phyloP scores from a whole-genome alignment of 441 rosid genomes.

The Adansonia rubrostipa region DNA sequence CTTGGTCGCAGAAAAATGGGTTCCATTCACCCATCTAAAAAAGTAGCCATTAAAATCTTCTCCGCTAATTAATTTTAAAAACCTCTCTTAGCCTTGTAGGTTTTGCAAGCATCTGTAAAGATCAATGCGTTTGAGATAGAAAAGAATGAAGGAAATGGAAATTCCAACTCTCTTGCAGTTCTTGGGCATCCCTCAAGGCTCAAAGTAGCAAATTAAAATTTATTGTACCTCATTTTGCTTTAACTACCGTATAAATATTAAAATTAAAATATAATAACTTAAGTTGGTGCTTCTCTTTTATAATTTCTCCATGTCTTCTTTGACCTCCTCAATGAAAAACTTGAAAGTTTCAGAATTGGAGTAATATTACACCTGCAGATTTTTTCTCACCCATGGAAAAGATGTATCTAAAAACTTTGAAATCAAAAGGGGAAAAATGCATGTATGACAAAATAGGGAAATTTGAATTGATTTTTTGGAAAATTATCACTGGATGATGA shows the following conservation, averaged over 20 bases:
- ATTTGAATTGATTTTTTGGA: constrained; percentile 32
- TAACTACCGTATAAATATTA: too few relatives aligned
- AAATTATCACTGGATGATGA: constrained; percentile 60
- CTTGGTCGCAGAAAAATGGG: constrained; percentile 85
- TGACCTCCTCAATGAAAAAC: not conserved
- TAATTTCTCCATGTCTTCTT: not conserved
- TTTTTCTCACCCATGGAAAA: not conserved
- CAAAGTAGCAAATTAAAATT: constrained; percentile 38
- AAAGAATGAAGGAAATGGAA: not conserved
- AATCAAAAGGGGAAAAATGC: constrained; percentile 10
- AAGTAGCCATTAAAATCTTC: constrained; percentile 17
- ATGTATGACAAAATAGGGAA: constrained; percentile 32
- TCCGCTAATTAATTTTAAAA: too few relatives aligned
- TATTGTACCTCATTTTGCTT: too few relatives aligned
- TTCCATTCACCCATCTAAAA: constrained; percentile 57
- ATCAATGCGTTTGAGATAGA: constrained; percentile 19
- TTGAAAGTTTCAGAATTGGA: constrained; percentile 43
- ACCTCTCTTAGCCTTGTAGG: not conserved
- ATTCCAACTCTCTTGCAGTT: constrained; percentile 25
- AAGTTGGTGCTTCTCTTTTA: not conserved
- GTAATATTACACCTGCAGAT: constrained; percentile 14
- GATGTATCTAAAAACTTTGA: not conserved
- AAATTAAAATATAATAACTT: too few relatives aligned
- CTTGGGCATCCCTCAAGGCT: constrained; percentile 24
- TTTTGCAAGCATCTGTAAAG: constrained; percentile 23